Evolutionary conservation across 768 basidiomycete species (phyloP).

Genomic region (Pulveroboletus sp.): DNA sequence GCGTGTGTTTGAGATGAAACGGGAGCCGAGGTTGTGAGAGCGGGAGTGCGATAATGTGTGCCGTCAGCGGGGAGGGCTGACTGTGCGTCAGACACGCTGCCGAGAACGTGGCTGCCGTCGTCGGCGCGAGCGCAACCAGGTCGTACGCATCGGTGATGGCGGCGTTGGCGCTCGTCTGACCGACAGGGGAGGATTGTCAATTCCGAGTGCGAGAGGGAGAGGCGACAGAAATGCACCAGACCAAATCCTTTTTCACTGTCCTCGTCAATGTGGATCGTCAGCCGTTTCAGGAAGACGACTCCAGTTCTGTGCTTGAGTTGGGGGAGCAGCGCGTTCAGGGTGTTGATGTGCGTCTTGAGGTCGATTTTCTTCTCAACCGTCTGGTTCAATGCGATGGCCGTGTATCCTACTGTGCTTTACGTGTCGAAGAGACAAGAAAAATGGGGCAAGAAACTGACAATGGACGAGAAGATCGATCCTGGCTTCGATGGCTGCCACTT

Average conservation of each 20-base stretch:
- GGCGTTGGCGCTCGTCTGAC: conserved; percentile 68
- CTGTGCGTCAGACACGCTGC: conserved; percentile 78
- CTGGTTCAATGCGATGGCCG: conserved; percentile 74
- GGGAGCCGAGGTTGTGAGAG: conserved; percentile 73
- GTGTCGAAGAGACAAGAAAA: background rate
- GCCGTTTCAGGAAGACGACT: conserved; percentile 63
- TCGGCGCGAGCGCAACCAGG: conserved; percentile 70
- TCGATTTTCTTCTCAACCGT: conserved; percentile 69
- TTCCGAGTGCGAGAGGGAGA: background rate
- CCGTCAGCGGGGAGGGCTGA: conserved; percentile 68
- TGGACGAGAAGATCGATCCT: conserved; percentile 69
- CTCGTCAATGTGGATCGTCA: conserved; percentile 78
- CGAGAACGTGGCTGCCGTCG: conserved; percentile 67
- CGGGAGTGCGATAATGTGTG: conserved; percentile 78
- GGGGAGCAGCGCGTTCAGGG: conserved; percentile 53
- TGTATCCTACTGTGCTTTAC: conserved; percentile 71
- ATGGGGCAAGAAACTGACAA: conserved; percentile 43
- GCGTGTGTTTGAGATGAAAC: conserved; percentile 79
- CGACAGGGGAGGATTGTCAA: background rate
- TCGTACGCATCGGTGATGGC: conserved; percentile 65
- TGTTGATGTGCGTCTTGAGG: conserved; percentile 63
- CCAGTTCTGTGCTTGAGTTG: conserved; percentile 56
- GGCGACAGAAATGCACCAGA: conserved; percentile 43
- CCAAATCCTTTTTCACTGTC: conserved; percentile 87
- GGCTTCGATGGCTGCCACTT: conserved; percentile 55